Base-by-base conservation (phyloP, 176 grass and related monocot genomes). In the Oryza australiensis region DNA sequence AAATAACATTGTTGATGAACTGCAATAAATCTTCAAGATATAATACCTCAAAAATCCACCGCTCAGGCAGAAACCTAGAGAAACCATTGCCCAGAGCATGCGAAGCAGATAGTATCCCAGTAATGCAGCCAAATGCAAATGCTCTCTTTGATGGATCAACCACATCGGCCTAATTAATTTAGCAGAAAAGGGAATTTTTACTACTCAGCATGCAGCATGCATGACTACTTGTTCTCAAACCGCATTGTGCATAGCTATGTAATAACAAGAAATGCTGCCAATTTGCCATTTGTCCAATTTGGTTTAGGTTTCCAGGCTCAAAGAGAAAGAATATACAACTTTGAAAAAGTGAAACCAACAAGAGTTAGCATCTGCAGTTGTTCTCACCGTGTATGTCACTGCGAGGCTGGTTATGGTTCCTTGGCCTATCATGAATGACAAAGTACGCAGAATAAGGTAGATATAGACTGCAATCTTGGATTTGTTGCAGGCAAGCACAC, bases 341-440 rank as follows among this genome's bases (percentile, higher is more conserved):
- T 65, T 26, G 60, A 70, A 22, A 34, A 71, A 42, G 72, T 34
- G 27, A 66, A 22, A 42, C 32, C 9, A 16, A 45, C 9, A 15
- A 46, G 8, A 48, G 45, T 29, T 69, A 24, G 27, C 26, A 13
- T 59, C 46, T 32, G 20, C 14, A 60, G 72, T 35, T 22, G 5
- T 9, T 59, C 60, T 66, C 68, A 97, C 94, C 78, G 89, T 82
- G 88, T 97, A 97, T 30, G 94, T 82, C 63, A 93, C 73, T 16
- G 94, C 72, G 2, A 97, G 88, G 76, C 87, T 90, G 65, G 88
- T 86, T 77, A 94, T 92, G 82, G 89, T 94, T 81, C 94, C 94
- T 88, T 94, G 91, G 43, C 94, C 92, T 34, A 97, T 71, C 70
- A 93, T 87, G 38, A 82, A 91, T 3, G 94, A 89, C 4, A 97